phyloP scores from a whole-genome alignment of 1,284 basidiomycete species.

The Ustilago trichophora region DNA sequence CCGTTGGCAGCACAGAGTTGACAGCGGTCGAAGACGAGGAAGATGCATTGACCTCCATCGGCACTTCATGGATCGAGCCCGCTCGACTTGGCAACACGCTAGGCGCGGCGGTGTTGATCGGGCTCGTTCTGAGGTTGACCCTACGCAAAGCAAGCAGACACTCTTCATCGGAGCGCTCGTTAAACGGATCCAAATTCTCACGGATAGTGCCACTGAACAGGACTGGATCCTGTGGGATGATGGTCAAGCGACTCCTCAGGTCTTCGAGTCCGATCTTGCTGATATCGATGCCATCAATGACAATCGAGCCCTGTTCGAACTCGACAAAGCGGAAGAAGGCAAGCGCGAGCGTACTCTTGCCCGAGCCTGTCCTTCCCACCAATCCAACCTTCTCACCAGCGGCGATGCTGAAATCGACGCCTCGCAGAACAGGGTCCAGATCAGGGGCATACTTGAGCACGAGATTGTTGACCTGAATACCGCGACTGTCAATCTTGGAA shows the following conservation, averaged over 20 bases:
- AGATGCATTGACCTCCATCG: slow-evolving; percentile 5
- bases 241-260: slow-evolving; percentile 70
- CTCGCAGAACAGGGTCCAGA: slow-evolving; percentile 69
- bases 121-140: slow-evolving; percentile 36
- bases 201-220: slow-evolving; percentile 58
- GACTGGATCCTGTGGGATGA: slow-evolving; percentile 68
- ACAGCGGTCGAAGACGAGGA: slow-evolving; percentile 15
- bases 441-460: slow-evolving; percentile 69
- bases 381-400: slow-evolving; percentile 86
- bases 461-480: slow-evolving; percentile 68
- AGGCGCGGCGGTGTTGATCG: slow-evolving; percentile 20
- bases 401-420: slow-evolving; percentile 69
- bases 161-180: slow-evolving; percentile 53
- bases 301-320: slow-evolving; percentile 36
- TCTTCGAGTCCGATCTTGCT: slow-evolving; percentile 68
- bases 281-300: slow-evolving; percentile 68
- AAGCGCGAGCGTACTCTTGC: slow-evolving; percentile 64
- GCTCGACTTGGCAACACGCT: slow-evolving; percentile 24
- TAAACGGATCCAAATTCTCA: slow-evolving; percentile 52
- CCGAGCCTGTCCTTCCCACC: slow-evolving; percentile 73
- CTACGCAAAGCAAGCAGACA: slow-evolving; percentile 34
- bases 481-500: slow-evolving; percentile 62
- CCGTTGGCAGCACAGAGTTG: slow-evolving; percentile 7
- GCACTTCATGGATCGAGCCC: slow-evolving; percentile 11
- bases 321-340: slow-evolving; percentile 61